Base-by-base conservation (phyloP, 805 yeast genomes). In the Ogataea trehaloabstinens region DNA sequence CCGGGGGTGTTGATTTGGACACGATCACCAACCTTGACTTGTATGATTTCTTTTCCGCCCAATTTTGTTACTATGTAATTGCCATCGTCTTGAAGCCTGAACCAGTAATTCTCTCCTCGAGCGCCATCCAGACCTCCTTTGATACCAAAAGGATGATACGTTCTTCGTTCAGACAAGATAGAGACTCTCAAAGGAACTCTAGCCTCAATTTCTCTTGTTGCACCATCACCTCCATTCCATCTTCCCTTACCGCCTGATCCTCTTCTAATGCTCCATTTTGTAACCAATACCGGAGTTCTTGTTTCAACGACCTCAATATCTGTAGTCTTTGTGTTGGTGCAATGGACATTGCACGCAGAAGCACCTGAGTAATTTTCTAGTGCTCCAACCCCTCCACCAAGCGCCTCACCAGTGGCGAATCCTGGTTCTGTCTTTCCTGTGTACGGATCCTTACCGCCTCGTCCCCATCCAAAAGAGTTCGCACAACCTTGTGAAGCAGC, bases 1-100 rank as follows among this genome's bases (percentile, higher is more conserved):
- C 95, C 95, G 2, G 95, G 95, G 0, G 95, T 85, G 49, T 67
- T 60, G 25, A 87, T 77, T 6, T 80, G 60, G 24, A 86, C 58
- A 35, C 85, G 67, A 51, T 87, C 95, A 3, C 93, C 93, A 4
- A 71, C 58, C 12, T 63, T 49, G 38, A 78, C 70, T 8, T 66
- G 53, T 2, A 84, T 74, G 1, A 85, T 75, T 48, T 81, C 76
- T 59, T 82, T 84, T 16, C 93, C 95, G 4, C 90, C 89, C 17
- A 86, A 67, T 43, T 71, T 77, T 24, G 73, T 63, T 28, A 63
- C 52, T 46, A 69, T 67, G 45, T 61, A 52, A 39, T 33, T 31
- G 15, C 51, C 51, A 30, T 46, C 45, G 17, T 34, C 18, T 31
- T 44, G 46, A 16, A 34, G 40, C 31, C 48, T 48, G 48, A 27